phyloP scores from a whole-genome alignment of 192 early-diverging fungal species.

The Irineochytrium annulatum region DNA sequence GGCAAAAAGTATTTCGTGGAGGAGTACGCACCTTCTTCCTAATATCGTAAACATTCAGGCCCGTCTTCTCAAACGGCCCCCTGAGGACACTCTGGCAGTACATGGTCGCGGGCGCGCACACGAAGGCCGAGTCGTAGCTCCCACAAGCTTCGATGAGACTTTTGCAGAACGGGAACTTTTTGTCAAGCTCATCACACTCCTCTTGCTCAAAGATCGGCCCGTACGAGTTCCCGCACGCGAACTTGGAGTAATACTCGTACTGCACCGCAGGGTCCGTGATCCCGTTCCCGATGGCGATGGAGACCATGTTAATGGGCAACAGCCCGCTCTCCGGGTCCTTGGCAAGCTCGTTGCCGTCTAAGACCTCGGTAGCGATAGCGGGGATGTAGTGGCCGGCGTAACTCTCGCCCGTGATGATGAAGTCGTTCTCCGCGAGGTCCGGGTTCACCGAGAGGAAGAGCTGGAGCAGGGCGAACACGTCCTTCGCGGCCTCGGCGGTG shows the following conservation, averaged over 20 bases:
- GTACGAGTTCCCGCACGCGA: constrained; percentile 30
- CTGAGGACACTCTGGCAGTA: constrained; percentile 80
- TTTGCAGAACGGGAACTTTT: constrained; percentile 11
- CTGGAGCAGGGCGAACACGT: constrained; percentile 90
- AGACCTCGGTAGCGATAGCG: constrained; percentile 78
- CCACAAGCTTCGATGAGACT: constrained; percentile 8
- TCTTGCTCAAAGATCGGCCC: no score
- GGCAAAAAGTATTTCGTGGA: constrained; percentile 65
- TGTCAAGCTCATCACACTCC: constrained; percentile 2
- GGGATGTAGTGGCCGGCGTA: constrained; percentile 89
- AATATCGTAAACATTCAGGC: constrained; percentile 83
- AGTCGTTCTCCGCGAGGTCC: constrained; percentile 71
- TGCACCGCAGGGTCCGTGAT: constrained; percentile 84
- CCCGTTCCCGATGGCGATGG: constrained; percentile 72
- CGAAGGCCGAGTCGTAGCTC: constrained; percentile 39
- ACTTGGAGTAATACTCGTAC: constrained; percentile 77
- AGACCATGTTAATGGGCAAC: constrained; percentile 22
- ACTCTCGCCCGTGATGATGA: constrained; percentile 67
- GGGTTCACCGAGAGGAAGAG: constrained; percentile 83
- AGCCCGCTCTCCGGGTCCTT: constrained; percentile 16
- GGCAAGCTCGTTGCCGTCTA: constrained; percentile 65
- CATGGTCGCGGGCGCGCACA: constrained; percentile 69
- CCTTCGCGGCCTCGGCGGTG: constrained; percentile 74
- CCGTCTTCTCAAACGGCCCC: constrained; percentile 64
- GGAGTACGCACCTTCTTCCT: no score